These are phyloP conservation scores for Aspergillus novoparasiticus DNA, from an alignment of 2,329 filamentous ascomycete species.

Conservation along the genomic window DNA sequence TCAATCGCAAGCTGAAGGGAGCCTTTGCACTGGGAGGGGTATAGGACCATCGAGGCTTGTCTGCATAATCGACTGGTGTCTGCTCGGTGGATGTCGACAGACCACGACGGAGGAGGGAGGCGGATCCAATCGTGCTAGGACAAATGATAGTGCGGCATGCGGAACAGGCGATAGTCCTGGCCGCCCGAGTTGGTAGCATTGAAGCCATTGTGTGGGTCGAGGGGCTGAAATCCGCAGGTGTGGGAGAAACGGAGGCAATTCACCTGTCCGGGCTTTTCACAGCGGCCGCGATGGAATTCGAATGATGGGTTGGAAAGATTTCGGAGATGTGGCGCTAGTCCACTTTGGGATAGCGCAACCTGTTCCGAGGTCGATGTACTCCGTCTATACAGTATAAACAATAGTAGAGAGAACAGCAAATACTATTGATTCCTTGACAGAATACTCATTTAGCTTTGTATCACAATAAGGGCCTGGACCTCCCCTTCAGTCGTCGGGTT, in stretches of 20 bases:
- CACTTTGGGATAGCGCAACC: slow-evolving; percentile 18
- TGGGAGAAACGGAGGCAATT: slow-evolving; percentile 18
- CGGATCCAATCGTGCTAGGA: slow-evolving; percentile 18
- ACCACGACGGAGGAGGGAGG: slow-evolving; percentile 25
- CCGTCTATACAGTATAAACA: neutral
- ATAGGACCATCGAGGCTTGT: slow-evolving; percentile 67
- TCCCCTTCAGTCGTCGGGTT: neutral
- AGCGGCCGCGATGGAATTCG: slow-evolving; percentile 19
- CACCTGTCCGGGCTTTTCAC: slow-evolving; percentile 12
- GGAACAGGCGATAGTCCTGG: slow-evolving; percentile 38
- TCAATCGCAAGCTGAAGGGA: slow-evolving; percentile 53
- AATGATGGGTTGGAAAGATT: slow-evolving; percentile 27
- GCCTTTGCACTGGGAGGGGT: slow-evolving; percentile 72
- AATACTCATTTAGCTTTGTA: neutral
- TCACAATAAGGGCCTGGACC: neutral
- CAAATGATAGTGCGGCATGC: slow-evolving; percentile 31
- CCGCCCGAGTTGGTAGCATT: slow-evolving; percentile 46
- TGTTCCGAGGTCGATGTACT: neutral
- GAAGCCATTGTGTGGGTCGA: slow-evolving; percentile 49
- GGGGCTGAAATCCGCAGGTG: slow-evolving; percentile 15
- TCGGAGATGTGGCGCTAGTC: slow-evolving; percentile 28
- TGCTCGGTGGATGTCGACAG: slow-evolving; percentile 34
- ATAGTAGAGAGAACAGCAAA: neutral
- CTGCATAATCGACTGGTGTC: slow-evolving; percentile 32
- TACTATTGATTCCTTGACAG: neutral